Conservation (phyloP, 1,284 basidiomycete genomes). For the Stygiomarasmius scandens region DNA sequence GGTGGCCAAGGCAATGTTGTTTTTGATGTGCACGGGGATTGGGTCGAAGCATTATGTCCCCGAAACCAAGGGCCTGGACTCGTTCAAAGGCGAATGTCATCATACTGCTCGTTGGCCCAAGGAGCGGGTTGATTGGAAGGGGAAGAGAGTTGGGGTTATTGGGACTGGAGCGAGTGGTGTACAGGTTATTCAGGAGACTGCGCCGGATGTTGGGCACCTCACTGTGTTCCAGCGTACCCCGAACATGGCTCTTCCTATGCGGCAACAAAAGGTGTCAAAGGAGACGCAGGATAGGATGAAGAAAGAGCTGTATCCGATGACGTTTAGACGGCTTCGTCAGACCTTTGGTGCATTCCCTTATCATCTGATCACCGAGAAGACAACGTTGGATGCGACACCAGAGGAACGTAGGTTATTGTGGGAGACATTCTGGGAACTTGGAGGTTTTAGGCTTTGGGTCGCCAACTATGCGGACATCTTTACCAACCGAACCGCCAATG, state of each 20-base stretch:
- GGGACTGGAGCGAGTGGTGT: conserved; percentile 31
- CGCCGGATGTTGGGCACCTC: conserved; percentile 20
- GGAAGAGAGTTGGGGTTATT: conserved; percentile 28
- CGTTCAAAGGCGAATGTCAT: conserved; percentile 25
- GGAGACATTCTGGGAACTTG: conserved; percentile 25
- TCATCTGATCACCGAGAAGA: background rate
- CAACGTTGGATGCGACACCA: conserved; percentile 16
- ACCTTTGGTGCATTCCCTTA: conserved; percentile 17
- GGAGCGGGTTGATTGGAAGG: conserved; percentile 21
- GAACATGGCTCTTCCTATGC: conserved; percentile 27
- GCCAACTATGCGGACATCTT: conserved; percentile 22
- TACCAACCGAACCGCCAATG: conserved; percentile 20
- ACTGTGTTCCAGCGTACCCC: conserved; percentile 32
- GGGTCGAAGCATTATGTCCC: conserved; percentile 26
- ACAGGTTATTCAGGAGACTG: conserved; percentile 27
- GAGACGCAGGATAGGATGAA: conserved; percentile 22
- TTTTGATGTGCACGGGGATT: conserved; percentile 27
- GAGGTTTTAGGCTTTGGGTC: conserved; percentile 24
- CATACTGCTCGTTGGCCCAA: conserved; percentile 29
- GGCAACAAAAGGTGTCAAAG: conserved; percentile 18
- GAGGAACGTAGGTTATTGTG: conserved; percentile 25
- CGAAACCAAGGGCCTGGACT: conserved; percentile 22
- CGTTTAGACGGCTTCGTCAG: conserved; percentile 22
- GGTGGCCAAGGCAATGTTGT: conserved; percentile 19
- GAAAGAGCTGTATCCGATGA: conserved; percentile 19